Evolutionary conservation across 2,329 filamentous ascomycete genomes (phyloP), one percentile per base, ranked within the genome.

Genomic region (Bipolaris bicolor): DNA sequence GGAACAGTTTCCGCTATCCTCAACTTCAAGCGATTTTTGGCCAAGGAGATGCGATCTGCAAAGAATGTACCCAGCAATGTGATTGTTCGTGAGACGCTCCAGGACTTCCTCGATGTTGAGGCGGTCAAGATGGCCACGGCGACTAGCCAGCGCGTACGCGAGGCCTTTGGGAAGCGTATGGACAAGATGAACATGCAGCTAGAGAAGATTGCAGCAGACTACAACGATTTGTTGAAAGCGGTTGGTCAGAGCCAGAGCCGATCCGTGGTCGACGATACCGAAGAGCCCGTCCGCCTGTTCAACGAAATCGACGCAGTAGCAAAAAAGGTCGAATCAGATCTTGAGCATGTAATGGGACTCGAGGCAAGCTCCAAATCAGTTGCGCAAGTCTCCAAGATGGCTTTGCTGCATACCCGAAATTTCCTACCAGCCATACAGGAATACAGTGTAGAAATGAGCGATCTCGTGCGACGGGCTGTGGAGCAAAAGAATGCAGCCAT

Each of bases 321-420:
- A 49, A 92, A 88, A 68, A 97, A 97, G 77, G 90, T 99, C 48
- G 87, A 88, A 46, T 90, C 89, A 5, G 95, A 98, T 76, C 91
- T 92, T 70, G 89, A 92, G 65, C 88, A 91, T 63, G 86, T 92
- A 10, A 80, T 92, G 43, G 83, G 84, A 5, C 88, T 92, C 61
- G 81, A 86, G 1, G 86, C 86, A 62, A 88, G 88, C 39, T 80
- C 88, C n/a, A 88, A 88, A 65, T 83, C 85, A 4, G 78, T 87
- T 37, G 80, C 84, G 6, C 84, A 84, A 61, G 83, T 85, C 13
- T 88, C 86, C 11, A 86, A 88, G 68, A 86, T 88, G 77, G 87
- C 86, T 16, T 78, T 88, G 15, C 78, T 84, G 22, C 86, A 89
- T 65, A 88, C 86, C 1, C 80, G 84, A 50, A 87, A 88, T 57